phyloP scores from a whole-genome alignment of 2,329 filamentous ascomycete species.

The Phialophora tarda region DNA sequence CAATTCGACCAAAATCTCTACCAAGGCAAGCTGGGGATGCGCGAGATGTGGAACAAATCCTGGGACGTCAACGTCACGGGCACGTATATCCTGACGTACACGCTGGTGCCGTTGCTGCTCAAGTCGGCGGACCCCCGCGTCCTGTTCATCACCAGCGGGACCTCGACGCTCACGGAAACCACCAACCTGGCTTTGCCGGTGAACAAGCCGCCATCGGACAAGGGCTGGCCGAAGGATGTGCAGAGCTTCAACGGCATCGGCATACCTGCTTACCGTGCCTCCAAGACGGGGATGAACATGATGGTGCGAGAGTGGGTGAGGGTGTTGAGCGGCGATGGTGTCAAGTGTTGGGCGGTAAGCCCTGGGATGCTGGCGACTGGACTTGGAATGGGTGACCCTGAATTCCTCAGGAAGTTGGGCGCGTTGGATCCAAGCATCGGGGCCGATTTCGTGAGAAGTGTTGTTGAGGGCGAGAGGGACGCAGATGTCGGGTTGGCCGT shows the following conservation, averaged over 20 bases:
- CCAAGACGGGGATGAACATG: constrained; percentile 58
- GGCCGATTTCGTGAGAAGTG: constrained; percentile 42
- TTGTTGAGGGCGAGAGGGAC: constrained; percentile 43
- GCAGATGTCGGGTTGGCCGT: constrained; percentile 44
- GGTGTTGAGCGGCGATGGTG: constrained; percentile 55
- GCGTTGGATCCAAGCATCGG: constrained; percentile 43
- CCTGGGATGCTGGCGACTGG: constrained; percentile 59
- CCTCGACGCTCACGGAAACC: constrained; percentile 45
- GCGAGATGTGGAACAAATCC: constrained; percentile 53
- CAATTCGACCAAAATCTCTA: constrained; percentile 44
- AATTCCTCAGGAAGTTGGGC: constrained; percentile 40
- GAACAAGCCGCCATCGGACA: constrained; percentile 50
- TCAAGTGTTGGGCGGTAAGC: constrained; percentile 57
- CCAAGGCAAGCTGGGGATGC: constrained; percentile 43
- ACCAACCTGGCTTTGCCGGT: constrained; percentile 41
- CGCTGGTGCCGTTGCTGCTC: constrained; percentile 60
- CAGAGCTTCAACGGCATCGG: constrained; percentile 22
- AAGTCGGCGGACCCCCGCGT: constrained; percentile 54
- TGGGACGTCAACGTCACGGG: constrained; percentile 60
- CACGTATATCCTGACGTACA: constrained; percentile 52
- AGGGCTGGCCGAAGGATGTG: constrained; percentile 54
- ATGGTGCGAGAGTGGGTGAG: constrained; percentile 55
- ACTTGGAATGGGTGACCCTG: constrained; percentile 44
- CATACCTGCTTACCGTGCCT: constrained; percentile 47
- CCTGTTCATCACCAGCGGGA: constrained; percentile 57